phyloP scores from a whole-genome alignment of 495 filamentous ascomycete genomes.

The Rhizodiscina lignyota region DNA sequence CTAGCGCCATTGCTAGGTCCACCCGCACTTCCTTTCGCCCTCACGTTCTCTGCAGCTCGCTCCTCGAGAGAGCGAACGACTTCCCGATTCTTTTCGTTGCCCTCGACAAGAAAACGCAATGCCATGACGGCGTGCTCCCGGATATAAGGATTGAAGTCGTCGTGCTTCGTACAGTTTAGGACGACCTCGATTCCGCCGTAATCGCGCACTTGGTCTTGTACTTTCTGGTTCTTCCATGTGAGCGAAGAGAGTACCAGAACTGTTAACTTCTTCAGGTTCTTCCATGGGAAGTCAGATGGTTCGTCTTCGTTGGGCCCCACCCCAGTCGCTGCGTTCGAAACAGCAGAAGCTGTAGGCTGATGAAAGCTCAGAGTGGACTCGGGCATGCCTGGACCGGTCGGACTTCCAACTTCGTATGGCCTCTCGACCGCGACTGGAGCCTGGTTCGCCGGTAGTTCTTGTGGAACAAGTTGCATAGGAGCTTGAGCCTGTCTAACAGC shows the following conservation, averaged over 20 bases:
- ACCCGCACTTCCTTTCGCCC: no score
- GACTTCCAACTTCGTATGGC: constrained; percentile 16
- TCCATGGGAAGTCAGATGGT: constrained; percentile 80
- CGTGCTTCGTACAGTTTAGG: constrained; percentile 72
- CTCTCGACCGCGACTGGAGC: constrained; percentile 19
- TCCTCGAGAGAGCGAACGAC: constrained; percentile 46
- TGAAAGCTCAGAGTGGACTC: no score
- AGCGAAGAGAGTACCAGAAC: constrained; percentile 75
- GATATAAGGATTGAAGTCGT: constrained; percentile 79
- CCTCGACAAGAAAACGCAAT: constrained; percentile 75
- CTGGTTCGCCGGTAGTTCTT: not conserved
- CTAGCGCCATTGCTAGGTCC: no score
- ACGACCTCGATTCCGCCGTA: constrained; percentile 70
- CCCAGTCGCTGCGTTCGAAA: constrained; percentile 10
- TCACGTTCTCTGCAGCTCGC: no score
- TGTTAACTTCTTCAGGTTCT: constrained; percentile 81
- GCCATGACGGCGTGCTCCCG: constrained; percentile 85
- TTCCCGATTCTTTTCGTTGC: constrained; percentile 60
- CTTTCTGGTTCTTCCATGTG: constrained; percentile 59
- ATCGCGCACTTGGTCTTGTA: constrained; percentile 70
- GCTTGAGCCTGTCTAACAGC: not conserved
- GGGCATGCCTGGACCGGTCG: constrained; percentile 14
- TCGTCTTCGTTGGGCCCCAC: constrained; percentile 38
- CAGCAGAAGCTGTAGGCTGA: constrained; percentile 23
- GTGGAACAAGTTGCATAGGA: not conserved